phyloP scores from a whole-genome alignment of 345 rosid genomes.

The Corchorus olitorius region DNA sequence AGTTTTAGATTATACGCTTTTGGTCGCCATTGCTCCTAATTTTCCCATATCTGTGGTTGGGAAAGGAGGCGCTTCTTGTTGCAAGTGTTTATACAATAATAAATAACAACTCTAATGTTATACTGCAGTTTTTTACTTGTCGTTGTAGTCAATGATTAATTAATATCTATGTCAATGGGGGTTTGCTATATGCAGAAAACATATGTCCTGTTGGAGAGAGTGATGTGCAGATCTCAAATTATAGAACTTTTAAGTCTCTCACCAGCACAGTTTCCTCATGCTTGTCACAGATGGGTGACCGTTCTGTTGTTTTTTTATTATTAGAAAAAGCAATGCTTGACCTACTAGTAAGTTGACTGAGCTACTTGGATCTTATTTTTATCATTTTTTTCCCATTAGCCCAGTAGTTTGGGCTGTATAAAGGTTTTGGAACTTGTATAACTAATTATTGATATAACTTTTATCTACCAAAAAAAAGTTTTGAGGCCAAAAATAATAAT shows the following conservation, averaged over 20 bases:
- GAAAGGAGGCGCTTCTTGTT: not conserved
- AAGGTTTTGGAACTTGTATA: too few species aligned
- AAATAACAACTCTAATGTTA: not conserved
- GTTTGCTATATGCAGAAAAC: conserved; percentile 47
- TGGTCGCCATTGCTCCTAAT: not conserved
- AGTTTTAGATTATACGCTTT: not conserved
- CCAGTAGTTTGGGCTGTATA: not conserved
- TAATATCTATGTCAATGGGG: conserved; percentile 17
- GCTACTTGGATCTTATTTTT: not conserved
- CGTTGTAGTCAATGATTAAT: not conserved
- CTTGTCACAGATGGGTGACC: conserved; percentile 71
- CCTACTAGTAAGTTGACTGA: conserved; percentile 58
- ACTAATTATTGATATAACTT: too few species aligned
- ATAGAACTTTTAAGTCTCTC: conserved; percentile 48
- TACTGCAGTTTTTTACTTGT: not conserved
- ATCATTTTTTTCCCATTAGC: not conserved
- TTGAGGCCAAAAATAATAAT: too few species aligned
- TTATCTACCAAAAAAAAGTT: too few species aligned
- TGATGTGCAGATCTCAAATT: conserved; percentile 34
- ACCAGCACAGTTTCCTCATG: conserved; percentile 46
- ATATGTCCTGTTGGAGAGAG: conserved; percentile 25
- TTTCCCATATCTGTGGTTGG: not conserved
- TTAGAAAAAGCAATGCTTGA: conserved; percentile 54
- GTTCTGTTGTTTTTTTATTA: conserved; percentile 54
- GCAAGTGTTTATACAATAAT: not conserved